A percentile compares a stretch with the other conserved stretches of the same genome.
Conservation (phyloP, 371 early-diverging fungal species). For the Umbelopsis sp. region DNA sequence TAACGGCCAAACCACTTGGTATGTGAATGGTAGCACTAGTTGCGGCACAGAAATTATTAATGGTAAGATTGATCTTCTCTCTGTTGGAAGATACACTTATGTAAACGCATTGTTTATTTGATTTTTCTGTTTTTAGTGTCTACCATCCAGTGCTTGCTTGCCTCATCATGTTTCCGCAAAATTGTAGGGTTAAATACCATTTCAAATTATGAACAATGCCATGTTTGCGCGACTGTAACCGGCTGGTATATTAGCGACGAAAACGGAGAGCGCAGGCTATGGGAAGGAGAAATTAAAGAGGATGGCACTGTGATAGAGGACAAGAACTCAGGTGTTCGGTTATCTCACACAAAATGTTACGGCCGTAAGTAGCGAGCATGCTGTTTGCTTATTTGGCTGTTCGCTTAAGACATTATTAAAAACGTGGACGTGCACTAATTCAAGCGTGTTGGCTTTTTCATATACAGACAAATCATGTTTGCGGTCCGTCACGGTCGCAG, state of each 20-base stretch:
- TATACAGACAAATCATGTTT: conserved; percentile 33
- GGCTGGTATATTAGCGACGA: conserved; percentile 36
- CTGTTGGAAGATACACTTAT: not conserved
- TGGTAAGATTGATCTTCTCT: conserved; percentile 25
- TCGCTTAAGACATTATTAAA: not conserved
- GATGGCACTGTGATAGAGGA: not conserved
- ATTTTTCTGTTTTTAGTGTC: conserved; percentile 27
- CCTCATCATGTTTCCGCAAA: conserved; percentile 31
- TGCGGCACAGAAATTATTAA: conserved; percentile 43
- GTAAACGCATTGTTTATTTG: too few relatives aligned
- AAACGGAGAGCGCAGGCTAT: not conserved
- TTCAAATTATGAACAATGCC: conserved; percentile 33
- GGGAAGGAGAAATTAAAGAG: not conserved
- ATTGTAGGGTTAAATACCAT: conserved; percentile 27
- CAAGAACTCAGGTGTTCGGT: not conserved
- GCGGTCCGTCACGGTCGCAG: conserved; percentile 9
- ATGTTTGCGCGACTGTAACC: conserved; percentile 31
- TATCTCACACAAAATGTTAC: conserved; percentile 2
- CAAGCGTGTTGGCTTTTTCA: conserved; percentile 19
- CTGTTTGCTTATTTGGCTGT: not conserved
- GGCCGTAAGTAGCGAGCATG: not conserved
- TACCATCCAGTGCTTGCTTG: conserved; percentile 28
- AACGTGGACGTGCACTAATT: not conserved
- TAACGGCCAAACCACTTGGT: conserved; percentile 34
- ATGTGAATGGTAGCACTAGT: conserved; percentile 45